Evolutionary conservation across 2,329 filamentous ascomycete genomes (phyloP), one percentile per base, ranked within the genome.

Genomic region (Neonectria hederae): DNA sequence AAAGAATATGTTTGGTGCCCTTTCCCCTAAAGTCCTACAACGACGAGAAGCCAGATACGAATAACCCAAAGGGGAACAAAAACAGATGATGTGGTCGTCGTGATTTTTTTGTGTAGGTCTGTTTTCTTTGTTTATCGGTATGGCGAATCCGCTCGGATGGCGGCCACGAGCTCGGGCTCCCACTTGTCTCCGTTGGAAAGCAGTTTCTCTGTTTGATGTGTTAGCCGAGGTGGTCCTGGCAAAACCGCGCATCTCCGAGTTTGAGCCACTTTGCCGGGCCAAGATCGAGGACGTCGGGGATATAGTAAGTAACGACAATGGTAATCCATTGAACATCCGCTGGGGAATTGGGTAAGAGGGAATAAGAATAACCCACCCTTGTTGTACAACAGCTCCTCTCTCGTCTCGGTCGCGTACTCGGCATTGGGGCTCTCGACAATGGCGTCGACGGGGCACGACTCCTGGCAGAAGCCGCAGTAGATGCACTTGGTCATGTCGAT

Each of bases 401-500:
- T 89, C 68, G 87, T 89, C 82, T 88, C 87, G 42, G 87, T 89
- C 45, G 86, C 83, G 73, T 89, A 89, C 77, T 89, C 87, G 72
- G 86, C 86, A 72, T 89, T 89, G 70, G 87, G 87, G 53, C 83
- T 86, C 80, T 89, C 87, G 60, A 89, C 87, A 71, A 88, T 99
- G 65, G 96, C 96, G 82, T 99, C 96, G 59, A 99, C 96, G 48
- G 96, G 96, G 84, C 96, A 99, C 70, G 93, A 97, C 86, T 99
- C 96, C 85, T 97, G 95, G 88, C 96, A 98, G 84, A 97, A 97
- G 55, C 96, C 96, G 81, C 96, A 98, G 89, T 98, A 99, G 82
- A 99, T 99, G 85, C 96, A 99, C 87, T 99, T 99, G 77, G 96
- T 98, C 96, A 99, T 99, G 83, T 99, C 96, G 78, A 99, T 97